Evolutionary conservation across 768 basidiomycete genomes (phyloP), one percentile per base, ranked within the genome.

Genomic region (Filobasidium floriforme): DNA sequence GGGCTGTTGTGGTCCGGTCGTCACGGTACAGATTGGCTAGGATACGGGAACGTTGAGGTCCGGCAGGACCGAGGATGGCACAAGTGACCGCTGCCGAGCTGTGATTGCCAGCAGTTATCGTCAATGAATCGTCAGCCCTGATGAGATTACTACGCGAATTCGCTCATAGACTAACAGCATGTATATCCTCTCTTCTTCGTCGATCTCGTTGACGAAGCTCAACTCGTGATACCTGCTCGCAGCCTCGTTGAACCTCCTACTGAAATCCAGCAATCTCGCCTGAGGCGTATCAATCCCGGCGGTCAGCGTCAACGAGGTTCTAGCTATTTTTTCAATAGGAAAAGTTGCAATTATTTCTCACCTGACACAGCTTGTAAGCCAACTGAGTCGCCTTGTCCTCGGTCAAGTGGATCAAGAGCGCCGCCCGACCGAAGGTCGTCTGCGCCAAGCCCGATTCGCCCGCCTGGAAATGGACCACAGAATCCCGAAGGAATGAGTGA

Each of bases 391-490:
- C 89, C 72, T 85, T 86, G 79, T 97, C 87, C 18, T 81, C 82
- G 44, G 88, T 85, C 18, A 87, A 85, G 76, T 92, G 89, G 26
- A 90, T 87, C 24, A 97, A 84, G 24, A 92, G 84, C 0, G 92
- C 90, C 22, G 96, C 96, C 63, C 96, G 89, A 74, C 93, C 94
- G 79, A 94, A 94, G 80, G 92, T 98, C 1, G 92, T 90, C 76
- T 98, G 94, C n/a, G 96, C 96, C 78, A 92, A 90, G 1, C 93
- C 88, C 4, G 90, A 91, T 74, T 99, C 94, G 76, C 94, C 92
- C 63, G 96, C 92, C 77, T 78, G 65, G 19, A 19, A 32, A 43
- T 7, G 15, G 26, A n/a, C n/a, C n/a, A n/a, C n/a, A n/a, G n/a
- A n/a, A n/a, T n/a, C n/a, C n/a, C n/a, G n/a, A n/a, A n/a, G n/a